Conservation (phyloP, 2,329 filamentous ascomycete species). For the Trichophyton rubrum region DNA sequence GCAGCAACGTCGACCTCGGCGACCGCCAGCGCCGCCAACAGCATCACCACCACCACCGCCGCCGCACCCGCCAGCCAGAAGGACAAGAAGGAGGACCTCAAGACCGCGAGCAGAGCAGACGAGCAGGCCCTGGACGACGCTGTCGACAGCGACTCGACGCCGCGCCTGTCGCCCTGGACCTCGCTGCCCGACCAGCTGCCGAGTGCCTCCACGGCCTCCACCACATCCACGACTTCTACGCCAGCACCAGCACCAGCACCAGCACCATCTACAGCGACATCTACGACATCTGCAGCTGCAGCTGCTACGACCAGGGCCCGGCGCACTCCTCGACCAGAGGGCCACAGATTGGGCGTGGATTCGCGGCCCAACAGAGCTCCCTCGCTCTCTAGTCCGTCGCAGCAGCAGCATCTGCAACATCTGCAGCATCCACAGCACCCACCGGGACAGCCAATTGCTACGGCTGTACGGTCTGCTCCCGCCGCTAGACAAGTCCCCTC, state of each 20-base stretch:
- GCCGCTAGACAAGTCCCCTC: neutral
- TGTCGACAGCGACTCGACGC: neutral
- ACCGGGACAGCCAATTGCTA: neutral
- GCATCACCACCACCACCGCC: no score
- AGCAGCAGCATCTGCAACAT: neutral
- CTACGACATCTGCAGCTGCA: neutral
- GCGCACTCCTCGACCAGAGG: neutral
- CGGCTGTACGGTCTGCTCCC: neutral
- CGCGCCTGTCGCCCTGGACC: neutral
- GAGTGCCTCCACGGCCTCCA: neutral
- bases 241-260: conserved; percentile 1
- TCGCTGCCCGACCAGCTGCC: neutral
- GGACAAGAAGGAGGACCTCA: no score
- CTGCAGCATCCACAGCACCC: neutral
- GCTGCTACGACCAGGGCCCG: neutral
- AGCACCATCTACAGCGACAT: neutral
- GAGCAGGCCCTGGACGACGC: no score
- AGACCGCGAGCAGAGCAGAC: no score
- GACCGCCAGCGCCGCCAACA: no score
- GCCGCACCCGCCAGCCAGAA: no score
- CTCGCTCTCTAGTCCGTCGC: neutral
- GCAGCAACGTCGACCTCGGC: no score
- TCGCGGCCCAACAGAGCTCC: neutral
- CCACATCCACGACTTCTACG: conserved; percentile 5
- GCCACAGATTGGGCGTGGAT: neutral